phyloP scores from a whole-genome alignment of 805 yeast species.

The Ogataea corticis region DNA sequence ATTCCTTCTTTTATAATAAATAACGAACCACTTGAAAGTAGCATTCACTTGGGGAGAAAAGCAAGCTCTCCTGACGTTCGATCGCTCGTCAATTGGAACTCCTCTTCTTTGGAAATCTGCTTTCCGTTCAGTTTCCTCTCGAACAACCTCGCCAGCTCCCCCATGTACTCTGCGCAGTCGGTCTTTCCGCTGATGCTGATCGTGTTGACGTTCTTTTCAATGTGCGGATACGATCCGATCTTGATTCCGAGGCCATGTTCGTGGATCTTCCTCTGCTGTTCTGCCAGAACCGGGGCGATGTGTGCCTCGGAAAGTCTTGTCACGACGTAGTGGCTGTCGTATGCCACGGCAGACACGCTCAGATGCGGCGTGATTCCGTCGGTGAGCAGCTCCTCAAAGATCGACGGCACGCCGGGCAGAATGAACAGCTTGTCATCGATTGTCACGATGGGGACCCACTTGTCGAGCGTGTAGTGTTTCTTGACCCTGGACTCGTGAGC shows the following conservation, averaged over 20 bases:
- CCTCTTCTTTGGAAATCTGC: constrained; percentile 59
- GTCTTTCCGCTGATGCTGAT: constrained; percentile 67
- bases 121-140: constrained; percentile 42
- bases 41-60: neutral
- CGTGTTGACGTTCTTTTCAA: constrained; percentile 60
- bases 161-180: constrained; percentile 38
- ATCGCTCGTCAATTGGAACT: constrained; percentile 33
- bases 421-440: constrained; percentile 65
- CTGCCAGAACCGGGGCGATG: constrained; percentile 63
- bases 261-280: constrained; percentile 47
- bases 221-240: constrained; percentile 86
- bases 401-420: constrained; percentile 81
- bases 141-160: constrained; percentile 43
- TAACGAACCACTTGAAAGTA: too few species aligned
- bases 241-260: constrained; percentile 46
- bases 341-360: constrained; percentile 35
- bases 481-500: constrained; percentile 35
- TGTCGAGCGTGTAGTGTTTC: constrained; percentile 48
- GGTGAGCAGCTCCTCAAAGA: constrained; percentile 57
- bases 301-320: constrained; percentile 63
- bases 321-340: constrained; percentile 55
- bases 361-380: constrained; percentile 42
- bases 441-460: constrained; percentile 86
- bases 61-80: neutral
- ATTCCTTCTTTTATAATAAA: too few species aligned